Conservation (phyloP, 2,329 filamentous ascomycete species). For the Orbilia oligospora region DNA sequence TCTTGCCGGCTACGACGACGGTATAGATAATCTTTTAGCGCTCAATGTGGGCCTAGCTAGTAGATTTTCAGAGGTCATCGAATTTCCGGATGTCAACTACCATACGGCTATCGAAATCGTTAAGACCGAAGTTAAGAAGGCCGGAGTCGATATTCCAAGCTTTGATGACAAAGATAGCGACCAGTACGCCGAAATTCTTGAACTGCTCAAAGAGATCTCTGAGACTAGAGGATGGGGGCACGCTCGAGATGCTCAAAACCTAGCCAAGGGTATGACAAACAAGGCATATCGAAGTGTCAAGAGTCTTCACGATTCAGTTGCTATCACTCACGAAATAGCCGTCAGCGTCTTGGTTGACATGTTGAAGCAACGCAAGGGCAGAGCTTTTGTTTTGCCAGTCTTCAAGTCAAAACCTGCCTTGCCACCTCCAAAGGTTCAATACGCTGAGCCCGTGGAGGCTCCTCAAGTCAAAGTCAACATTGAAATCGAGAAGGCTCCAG, state of each 20-base stretch:
- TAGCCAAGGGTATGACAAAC: slow-evolving; percentile 61
- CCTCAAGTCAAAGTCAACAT: slow-evolving; percentile 38
- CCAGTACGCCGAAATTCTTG: slow-evolving; percentile 52
- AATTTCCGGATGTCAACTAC: slow-evolving; percentile 71
- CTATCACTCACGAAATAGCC: slow-evolving; percentile 77
- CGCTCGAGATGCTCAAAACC: slow-evolving; percentile 45
- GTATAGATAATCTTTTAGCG: slow-evolving; percentile 77
- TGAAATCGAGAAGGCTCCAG: not conserved
- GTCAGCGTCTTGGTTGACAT: slow-evolving; percentile 70
- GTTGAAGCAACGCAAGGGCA: slow-evolving; percentile 36
- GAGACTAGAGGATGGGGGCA: slow-evolving; percentile 44
- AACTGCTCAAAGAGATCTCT: slow-evolving; percentile 54
- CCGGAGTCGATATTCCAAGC: slow-evolving; percentile 44
- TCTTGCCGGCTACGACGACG: slow-evolving; percentile 77
- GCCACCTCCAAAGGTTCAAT: slow-evolving; percentile 16
- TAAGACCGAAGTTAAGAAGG: slow-evolving; percentile 59
- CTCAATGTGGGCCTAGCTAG: slow-evolving; percentile 76
- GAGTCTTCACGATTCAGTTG: slow-evolving; percentile 67
- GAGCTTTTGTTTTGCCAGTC: slow-evolving; percentile 1
- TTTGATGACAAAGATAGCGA: slow-evolving; percentile 64
- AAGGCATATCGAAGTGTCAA: slow-evolving; percentile 66
- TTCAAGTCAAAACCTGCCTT: not conserved
- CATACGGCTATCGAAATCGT: slow-evolving; percentile 70
- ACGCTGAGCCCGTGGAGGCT: slow-evolving; percentile 13
- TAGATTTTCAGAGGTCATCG: slow-evolving; percentile 75